These are phyloP conservation scores for Xerocomellus dryophilus DNA, from an alignment of 768 basidiomycete genomes.

Conservation along the genomic window DNA sequence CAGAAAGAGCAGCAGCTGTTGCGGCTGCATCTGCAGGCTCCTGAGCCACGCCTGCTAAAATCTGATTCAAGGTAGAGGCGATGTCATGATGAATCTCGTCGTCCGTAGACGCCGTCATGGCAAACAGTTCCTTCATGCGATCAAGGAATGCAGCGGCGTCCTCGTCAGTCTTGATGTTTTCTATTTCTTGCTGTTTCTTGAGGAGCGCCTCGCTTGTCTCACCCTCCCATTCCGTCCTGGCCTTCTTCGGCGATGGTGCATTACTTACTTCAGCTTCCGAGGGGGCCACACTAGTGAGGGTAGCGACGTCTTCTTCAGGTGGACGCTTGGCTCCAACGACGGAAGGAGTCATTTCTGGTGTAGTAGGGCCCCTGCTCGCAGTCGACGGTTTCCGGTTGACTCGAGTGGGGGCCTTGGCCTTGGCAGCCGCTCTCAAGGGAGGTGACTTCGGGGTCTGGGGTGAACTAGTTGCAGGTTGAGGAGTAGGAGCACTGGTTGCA, in stretches of 20 bases:
- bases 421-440: constrained; percentile 50
- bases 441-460: constrained; percentile 73
- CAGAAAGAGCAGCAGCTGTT: constrained; percentile 28
- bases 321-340: constrained; percentile 34
- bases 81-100: constrained; percentile 45
- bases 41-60: constrained; percentile 55
- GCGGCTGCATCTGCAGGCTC: constrained; percentile 36
- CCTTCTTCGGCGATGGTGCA: constrained; percentile 69
- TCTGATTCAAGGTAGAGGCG: constrained; percentile 58
- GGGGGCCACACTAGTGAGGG: constrained; percentile 30
- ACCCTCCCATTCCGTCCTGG: constrained; percentile 70
- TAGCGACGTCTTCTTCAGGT: constrained; percentile 33
- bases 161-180: constrained; percentile 60
- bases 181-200: constrained; percentile 38
- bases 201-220: constrained; percentile 49
- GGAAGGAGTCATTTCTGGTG: constrained; percentile 35
- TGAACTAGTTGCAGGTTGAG: constrained; percentile 45
- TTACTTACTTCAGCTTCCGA: constrained; percentile 35
- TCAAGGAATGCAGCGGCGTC: constrained; percentile 62
- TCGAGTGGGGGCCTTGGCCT: constrained; percentile 39
- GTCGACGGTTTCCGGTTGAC: constrained; percentile 29
- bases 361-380: constrained; percentile 31
- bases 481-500: constrained; percentile 41
- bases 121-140: constrained; percentile 61
- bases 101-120: constrained; percentile 40